These are phyloP conservation scores for Aspergillus affinis DNA, from an alignment of 495 filamentous ascomycete species.

Conservation along the genomic window DNA sequence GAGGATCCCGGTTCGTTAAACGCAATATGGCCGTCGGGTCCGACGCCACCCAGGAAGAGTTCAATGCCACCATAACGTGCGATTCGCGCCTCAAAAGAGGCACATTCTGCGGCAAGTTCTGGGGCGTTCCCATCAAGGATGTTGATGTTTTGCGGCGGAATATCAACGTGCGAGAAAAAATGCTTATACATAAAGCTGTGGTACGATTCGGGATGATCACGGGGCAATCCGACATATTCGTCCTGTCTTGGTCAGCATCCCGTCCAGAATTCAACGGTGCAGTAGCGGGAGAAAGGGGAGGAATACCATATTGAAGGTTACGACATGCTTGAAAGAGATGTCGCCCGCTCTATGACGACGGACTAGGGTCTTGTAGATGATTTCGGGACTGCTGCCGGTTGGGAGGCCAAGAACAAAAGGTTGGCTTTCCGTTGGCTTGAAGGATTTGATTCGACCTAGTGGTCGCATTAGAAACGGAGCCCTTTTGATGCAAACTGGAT, in stretches of 20 bases:
- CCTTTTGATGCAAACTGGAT: neutral
- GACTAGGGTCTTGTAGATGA: conserved; percentile 76
- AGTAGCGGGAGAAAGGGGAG: neutral
- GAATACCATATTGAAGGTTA: conserved; percentile 88
- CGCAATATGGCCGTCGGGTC: conserved; percentile 83
- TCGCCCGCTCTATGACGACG: conserved; percentile 72
- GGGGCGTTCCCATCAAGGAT: conserved; percentile 81
- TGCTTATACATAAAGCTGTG: conserved; percentile 91
- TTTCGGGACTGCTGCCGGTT: conserved; percentile 75
- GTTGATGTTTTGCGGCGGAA: conserved; percentile 75
- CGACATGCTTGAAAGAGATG: conserved; percentile 82
- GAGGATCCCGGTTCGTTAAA: conserved; percentile 89
- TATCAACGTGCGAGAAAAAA: conserved; percentile 86
- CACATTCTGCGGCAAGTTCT: conserved; percentile 74
- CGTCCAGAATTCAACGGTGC: neutral
- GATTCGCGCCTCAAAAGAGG: conserved; percentile 77
- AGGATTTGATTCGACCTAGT: conserved; percentile 64
- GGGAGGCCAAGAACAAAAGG: conserved; percentile 84
- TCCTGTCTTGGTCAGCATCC: conserved; percentile 51
- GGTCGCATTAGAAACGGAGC: neutral
- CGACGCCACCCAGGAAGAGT: conserved; percentile 81
- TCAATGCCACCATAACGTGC: conserved; percentile 75
- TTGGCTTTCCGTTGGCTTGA: conserved; percentile 64
- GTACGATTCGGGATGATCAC: conserved; percentile 80
- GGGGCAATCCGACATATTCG: conserved; percentile 81